A percentile compares a stretch with the other conserved stretches of the same genome.
Conservation (phyloP, 768 basidiomycete species). For the Macrolepiota albuminosa region DNA sequence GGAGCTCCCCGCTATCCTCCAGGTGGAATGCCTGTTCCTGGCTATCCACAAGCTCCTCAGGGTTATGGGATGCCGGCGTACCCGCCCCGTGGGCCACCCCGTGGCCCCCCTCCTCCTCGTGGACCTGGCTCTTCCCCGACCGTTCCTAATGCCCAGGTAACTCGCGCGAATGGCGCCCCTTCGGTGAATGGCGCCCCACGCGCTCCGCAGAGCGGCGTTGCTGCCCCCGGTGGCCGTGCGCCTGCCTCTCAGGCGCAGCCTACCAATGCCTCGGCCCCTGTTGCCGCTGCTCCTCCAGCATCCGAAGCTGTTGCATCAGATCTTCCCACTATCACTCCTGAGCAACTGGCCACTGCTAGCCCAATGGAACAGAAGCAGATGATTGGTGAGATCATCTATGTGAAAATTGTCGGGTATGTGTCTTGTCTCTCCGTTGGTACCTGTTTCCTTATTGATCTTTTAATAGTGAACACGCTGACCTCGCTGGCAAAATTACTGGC, state of each 20-base stretch:
- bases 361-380: slow-evolving; percentile 97
- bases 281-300: slow-evolving; percentile 29
- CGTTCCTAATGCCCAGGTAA: slow-evolving; percentile 54
- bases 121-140: slow-evolving; percentile 71
- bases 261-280: slow-evolving; percentile 34
- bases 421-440: slow-evolving; percentile 6
- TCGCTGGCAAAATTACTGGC: slow-evolving; percentile 98
- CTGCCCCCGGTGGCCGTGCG: slow-evolving; percentile 36
- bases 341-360: slow-evolving; percentile 53
- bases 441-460: slow-evolving; percentile 8
- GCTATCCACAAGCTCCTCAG: slow-evolving; percentile 69
- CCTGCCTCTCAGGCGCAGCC: slow-evolving; percentile 40
- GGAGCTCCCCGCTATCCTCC: slow-evolving; percentile 37
- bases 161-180: slow-evolving; percentile 61
- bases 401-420: slow-evolving; percentile 79
- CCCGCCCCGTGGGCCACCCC: slow-evolving; percentile 55
- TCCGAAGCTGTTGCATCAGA: slow-evolving; percentile 37
- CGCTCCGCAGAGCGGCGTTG: slow-evolving; percentile 37
- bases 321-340: slow-evolving; percentile 39
- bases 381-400: slow-evolving; percentile 94
- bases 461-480: slow-evolving; percentile 74
- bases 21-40: slow-evolving; percentile 61
- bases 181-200: slow-evolving; percentile 44
- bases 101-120: slow-evolving; percentile 53
- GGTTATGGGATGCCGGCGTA: slow-evolving; percentile 70